Evolutionary conservation across 2,329 filamentous ascomycete species (phyloP).

Genomic region (Chrysoporthe cubensis): DNA sequence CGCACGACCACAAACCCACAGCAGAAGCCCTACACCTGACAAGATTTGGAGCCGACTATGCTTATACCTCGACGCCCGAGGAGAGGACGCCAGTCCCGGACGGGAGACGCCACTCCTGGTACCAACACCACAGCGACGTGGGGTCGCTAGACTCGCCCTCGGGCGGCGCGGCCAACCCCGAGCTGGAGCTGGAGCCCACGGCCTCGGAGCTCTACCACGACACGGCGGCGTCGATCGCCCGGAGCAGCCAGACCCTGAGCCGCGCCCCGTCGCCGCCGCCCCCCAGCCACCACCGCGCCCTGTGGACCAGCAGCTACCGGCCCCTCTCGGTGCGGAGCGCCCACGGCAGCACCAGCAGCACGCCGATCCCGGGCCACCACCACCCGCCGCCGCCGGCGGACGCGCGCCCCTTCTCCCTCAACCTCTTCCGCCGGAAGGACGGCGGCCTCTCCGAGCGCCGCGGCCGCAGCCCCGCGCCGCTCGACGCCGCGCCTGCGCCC

Average conservation of each 20-base stretch:
- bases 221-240: slow-evolving; percentile 14
- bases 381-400: background rate
- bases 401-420: background rate
- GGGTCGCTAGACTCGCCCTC: slow-evolving; percentile 2
- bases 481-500: background rate
- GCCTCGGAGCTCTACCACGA: slow-evolving; percentile 18
- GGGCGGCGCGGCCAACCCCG: background rate
- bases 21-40: slow-evolving; percentile 6
- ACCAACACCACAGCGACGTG: background rate
- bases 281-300: background rate
- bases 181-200: slow-evolving; percentile 18
- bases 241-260: slow-evolving; percentile 3
- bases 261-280: background rate
- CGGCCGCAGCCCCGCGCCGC: slow-evolving; percentile 13
- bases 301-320: background rate
- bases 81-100: background rate
- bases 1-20: background rate
- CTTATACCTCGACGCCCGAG: background rate
- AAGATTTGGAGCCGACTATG: background rate
- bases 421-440: slow-evolving; percentile 8
- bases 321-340: background rate
- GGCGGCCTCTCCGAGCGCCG: slow-evolving; percentile 23
- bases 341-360: background rate
- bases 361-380: slow-evolving; percentile 10
- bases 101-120: background rate